Base-by-base conservation (phyloP, 768 basidiomycete species). In the Lactifluus subvellereus region DNA sequence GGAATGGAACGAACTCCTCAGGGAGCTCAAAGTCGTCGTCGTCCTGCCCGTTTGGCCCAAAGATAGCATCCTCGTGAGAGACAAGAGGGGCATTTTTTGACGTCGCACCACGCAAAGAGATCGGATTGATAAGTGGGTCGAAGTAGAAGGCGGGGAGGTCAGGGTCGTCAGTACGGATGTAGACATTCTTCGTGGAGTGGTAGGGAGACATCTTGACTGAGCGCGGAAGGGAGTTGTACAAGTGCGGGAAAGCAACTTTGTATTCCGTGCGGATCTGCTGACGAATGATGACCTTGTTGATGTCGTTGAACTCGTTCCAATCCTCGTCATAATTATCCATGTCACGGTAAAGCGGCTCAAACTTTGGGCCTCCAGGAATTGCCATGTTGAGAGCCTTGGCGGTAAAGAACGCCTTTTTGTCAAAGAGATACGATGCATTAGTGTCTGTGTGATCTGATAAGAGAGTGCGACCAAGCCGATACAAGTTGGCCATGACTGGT, bases 221-320 rank as follows among this genome's bases (percentile, higher is more conserved):
- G 37, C 96, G 91, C 51, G 97, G 97, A 9, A 97, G 82, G 40
- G 97, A 97, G 76, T 99, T 99, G 78, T 99, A 99, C 1, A 99
- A 82, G 71, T 99, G 96, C 37, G 97, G 96, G 81, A 98, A 98
- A 2, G 95, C 96, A 56, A 99, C 94, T 74, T 96, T 98, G 83
- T 99, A 98, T 77, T 99, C 97, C 2, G 96, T 98, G 51, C 97
- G 85, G 66, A 98, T 96, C 74, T 97, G 93, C 72, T 98, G 94
- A 22, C 97, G 94, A 69, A 99, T 98, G 74, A 99, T 96, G 71
- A 99, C 90, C 75, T 99, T 99, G 78, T 97, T 95, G 76, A 98
- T 97, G 72, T 99, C 97, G 73, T 99, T 99, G 71, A 99, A 99
- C 74, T 97, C 94, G 74, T 97, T 97, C 94, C 94, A 97, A 72